Conservation (phyloP, 805 yeast species). For the Schwanniomyces sp. region DNA sequence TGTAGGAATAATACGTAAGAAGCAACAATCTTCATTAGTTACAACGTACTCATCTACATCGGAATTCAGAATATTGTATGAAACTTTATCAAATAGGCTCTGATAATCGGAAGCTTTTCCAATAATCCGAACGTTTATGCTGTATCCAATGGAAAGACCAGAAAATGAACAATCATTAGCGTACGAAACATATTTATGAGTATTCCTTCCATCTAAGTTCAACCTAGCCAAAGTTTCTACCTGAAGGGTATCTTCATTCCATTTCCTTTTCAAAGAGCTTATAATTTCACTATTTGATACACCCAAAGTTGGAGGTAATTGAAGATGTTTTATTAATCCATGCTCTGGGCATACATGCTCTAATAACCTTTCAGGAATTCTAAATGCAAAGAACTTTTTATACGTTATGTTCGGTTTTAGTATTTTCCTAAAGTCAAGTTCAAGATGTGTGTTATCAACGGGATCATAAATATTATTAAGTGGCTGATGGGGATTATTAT, state of each 20-base stretch:
- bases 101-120: conserved; percentile 35
- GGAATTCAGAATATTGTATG: conserved; percentile 12
- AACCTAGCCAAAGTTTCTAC: neutral
- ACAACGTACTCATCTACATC: conserved; percentile 29
- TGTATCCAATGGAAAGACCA: conserved; percentile 30
- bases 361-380: conserved; percentile 34
- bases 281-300: conserved; percentile 28
- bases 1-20: conserved; percentile 22
- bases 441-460: conserved; percentile 26
- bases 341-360: conserved; percentile 35
- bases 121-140: conserved; percentile 36
- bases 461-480: conserved; percentile 25
- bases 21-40: conserved; percentile 26
- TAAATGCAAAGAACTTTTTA: conserved; percentile 41
- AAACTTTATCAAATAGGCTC: conserved; percentile 11
- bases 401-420: conserved; percentile 32
- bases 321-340: conserved; percentile 35
- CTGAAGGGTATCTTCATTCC: conserved; percentile 14
- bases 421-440: conserved; percentile 22
- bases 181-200: conserved; percentile 13
- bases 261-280: conserved; percentile 22
- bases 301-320: conserved; percentile 37
- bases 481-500: conserved; percentile 27
- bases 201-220: neutral
- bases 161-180: conserved; percentile 29